Evolutionary conservation across 768 basidiomycete species (phyloP).

Genomic region (Gautieria morchelliformis): DNA sequence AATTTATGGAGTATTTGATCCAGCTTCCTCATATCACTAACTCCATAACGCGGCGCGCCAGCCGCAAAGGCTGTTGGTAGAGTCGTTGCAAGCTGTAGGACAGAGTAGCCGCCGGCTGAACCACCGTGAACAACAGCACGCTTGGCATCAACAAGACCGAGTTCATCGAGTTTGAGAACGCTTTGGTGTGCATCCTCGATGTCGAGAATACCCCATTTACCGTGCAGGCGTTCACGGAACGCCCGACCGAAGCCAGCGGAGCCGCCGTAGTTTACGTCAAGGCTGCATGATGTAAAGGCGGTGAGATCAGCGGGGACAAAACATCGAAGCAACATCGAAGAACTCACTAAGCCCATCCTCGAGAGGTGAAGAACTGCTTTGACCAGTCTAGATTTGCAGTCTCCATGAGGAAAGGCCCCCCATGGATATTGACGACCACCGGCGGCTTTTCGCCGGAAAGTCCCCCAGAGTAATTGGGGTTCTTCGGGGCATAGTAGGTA

Average conservation of each 20-base stretch:
- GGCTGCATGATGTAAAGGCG: conserved; percentile 25
- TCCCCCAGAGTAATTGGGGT: conserved; percentile 46
- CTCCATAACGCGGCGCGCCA: conserved; percentile 52
- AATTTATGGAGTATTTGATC: conserved; percentile 65
- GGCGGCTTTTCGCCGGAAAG: conserved; percentile 53
- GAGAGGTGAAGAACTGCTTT: conserved; percentile 57
- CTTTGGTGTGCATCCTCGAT: conserved; percentile 56
- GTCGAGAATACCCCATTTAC: conserved; percentile 67
- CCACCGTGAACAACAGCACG: conserved; percentile 62
- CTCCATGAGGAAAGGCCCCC: conserved; percentile 52
- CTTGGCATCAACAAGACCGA: conserved; percentile 44
- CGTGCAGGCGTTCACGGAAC: conserved; percentile 39
- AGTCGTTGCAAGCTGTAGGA: conserved; percentile 32
- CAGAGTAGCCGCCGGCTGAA: conserved; percentile 67
- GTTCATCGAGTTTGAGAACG: conserved; percentile 35
- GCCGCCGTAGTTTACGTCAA: conserved; percentile 72
- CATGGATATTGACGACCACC: conserved; percentile 54
- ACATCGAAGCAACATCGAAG: neutral
- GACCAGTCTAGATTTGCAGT: conserved; percentile 40
- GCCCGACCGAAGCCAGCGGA: conserved; percentile 60
- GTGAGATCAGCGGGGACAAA: neutral
- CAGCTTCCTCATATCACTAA: conserved; percentile 51
- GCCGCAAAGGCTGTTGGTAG: conserved; percentile 47
- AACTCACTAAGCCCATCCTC: conserved; percentile 59
- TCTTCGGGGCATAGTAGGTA: conserved; percentile 57